These are phyloP conservation scores for Kalmusia sp. DNA, from an alignment of 2,329 filamentous ascomycete species.

Conservation along the genomic window DNA sequence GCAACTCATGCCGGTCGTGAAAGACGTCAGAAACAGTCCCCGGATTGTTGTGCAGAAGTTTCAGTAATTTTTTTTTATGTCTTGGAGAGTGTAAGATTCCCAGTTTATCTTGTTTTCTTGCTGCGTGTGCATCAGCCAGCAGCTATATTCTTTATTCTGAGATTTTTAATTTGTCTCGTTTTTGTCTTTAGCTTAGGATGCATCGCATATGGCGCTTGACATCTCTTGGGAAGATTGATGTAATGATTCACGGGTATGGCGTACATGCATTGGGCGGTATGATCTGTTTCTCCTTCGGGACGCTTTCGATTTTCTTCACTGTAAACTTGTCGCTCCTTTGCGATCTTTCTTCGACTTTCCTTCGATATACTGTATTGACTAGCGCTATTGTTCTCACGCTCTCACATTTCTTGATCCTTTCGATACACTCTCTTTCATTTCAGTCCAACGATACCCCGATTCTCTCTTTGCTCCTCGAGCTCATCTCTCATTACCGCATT, in stretches of 20 bases:
- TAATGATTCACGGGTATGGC: neutral
- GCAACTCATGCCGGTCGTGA: slow-evolving; percentile 9
- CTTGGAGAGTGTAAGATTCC: neutral
- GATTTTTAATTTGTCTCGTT: neutral
- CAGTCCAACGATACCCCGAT: too few species aligned
- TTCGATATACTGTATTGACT: too few species aligned
- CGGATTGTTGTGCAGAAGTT: slow-evolving; percentile 13
- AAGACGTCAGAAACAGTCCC: slow-evolving; percentile 18
- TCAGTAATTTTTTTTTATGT: slow-evolving; percentile 1
- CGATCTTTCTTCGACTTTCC: neutral
- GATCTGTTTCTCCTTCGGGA: neutral
- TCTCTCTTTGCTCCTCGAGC: too few species aligned
- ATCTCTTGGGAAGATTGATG: neutral
- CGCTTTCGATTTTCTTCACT: neutral
- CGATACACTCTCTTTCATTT: too few species aligned
- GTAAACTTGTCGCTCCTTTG: too few species aligned
- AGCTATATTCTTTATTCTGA: slow-evolving; percentile 8
- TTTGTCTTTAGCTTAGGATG: neutral
- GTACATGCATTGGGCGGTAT: neutral
- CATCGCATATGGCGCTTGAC: neutral
- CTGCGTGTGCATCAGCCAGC: slow-evolving; percentile 2
- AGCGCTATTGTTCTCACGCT: too few species aligned
- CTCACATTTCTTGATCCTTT: too few species aligned
- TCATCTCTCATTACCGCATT: neutral
- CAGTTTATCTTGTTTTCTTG: neutral